Conservation (phyloP, 495 filamentous ascomycete genomes). For the Xylaria telfairii region DNA sequence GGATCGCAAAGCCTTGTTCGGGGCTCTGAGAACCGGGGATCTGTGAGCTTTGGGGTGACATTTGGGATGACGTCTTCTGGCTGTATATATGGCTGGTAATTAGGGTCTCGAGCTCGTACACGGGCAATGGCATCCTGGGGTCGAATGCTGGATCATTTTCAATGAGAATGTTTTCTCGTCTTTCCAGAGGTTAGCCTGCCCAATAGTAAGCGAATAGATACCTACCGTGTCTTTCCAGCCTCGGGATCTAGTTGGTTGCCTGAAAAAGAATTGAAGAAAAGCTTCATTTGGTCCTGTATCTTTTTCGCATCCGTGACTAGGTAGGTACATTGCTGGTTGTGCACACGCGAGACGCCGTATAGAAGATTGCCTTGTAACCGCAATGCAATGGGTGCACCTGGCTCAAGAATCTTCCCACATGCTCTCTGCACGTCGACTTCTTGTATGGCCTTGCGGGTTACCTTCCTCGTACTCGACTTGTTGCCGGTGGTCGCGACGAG, state of each 20-base stretch:
- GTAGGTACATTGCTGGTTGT: conserved; percentile 84
- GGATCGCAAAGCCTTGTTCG: conserved; percentile 27
- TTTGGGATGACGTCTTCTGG: conserved; percentile 54
- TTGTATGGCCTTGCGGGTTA: conserved; percentile 86
- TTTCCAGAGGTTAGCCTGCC: conserved; percentile 40
- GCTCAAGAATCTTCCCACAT: conserved; percentile 82
- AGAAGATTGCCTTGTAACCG: conserved; percentile 91
- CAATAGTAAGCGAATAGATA: not conserved
- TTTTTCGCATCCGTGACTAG: conserved; percentile 80
- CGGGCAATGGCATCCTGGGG: conserved; percentile 66
- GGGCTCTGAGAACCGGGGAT: conserved; percentile 23
- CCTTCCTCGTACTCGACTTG: conserved; percentile 67
- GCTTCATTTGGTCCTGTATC: conserved; percentile 73
- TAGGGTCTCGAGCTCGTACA: conserved; percentile 60
- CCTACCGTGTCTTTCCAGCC: conserved; percentile 75
- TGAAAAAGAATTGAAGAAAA: conserved; percentile 60
- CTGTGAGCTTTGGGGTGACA: conserved; percentile 41
- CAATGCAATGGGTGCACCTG: conserved; percentile 87
- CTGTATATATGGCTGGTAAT: conserved; percentile 42
- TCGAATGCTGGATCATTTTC: conserved; percentile 87
- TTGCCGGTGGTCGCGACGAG: conserved; percentile 87
- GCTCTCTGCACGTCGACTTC: conserved; percentile 86
- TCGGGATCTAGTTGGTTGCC: conserved; percentile 67
- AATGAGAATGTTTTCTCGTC: conserved; percentile 79
- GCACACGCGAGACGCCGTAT: conserved; percentile 84